Base-by-base conservation (phyloP, 2,329 filamentous ascomycete genomes). In the Botrytis sinoallii region DNA sequence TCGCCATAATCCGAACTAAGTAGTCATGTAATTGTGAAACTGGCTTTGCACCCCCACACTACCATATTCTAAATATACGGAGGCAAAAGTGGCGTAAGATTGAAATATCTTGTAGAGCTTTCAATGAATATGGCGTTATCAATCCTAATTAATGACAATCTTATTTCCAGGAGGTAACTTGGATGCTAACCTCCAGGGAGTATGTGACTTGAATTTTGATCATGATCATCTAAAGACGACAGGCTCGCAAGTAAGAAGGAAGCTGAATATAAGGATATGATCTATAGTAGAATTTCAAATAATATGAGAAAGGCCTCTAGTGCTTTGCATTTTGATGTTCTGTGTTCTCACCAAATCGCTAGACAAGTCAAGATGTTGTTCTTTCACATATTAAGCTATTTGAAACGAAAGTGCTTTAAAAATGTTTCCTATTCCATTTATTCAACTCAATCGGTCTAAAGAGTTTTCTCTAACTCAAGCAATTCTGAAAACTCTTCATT, bases 401-500 rank as follows among this genome's bases (percentile, higher is more conserved):
- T 18, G 6, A 57, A 29, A 57, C 29, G n/a, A 57, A 63, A 22
- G 14, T 35, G 29, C 44, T 14, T 22, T 3, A 10, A 10, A 38
- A 25, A 38, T 8, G 18, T n/a, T 35, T 57, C 18, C 3, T 16
- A 55, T 38, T 22, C n/a, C 10, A 48, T 38, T 6, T 18, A 20
- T 25, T 20, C 22, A 8, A 12, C 29, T 16, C 25, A 5, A 32
- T 32, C 16, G 25, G 25, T 57, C 48, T 68, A 42, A 3, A 71
- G 44, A 29, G 29, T 55, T 25, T 64, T 52, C 25, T 71, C 69
- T 16, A 71, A 16, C 42, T 48, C 40, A n/a, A 71, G 25, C 38
- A 71, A 63, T 25, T 71, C 69, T 22, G 25, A 14, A 40, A 71
- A 71, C 14, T 38, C 69, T 16, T 71, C 55, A 48, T 64, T 71